phyloP scores from a whole-genome alignment of 1,284 basidiomycete genomes.

The Naganishia sp. region DNA sequence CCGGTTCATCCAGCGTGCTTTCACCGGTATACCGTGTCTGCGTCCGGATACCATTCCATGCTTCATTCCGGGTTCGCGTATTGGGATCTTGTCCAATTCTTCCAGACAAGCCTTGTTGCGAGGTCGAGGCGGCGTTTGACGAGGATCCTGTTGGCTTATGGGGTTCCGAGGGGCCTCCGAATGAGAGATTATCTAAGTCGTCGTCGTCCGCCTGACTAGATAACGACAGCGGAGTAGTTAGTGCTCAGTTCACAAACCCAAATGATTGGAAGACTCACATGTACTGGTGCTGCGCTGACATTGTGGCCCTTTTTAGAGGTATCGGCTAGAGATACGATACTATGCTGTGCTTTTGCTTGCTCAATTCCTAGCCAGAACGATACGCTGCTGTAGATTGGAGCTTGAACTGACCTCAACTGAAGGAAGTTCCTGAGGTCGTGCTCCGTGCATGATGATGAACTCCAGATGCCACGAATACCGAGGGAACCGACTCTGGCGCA shows the following conservation, averaged over 20 bases:
- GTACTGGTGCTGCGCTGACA: conserved; percentile 27
- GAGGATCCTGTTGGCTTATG: conserved; percentile 28
- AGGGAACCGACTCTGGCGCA: not conserved
- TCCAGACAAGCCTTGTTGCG: conserved; percentile 61
- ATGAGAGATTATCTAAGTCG: conserved; percentile 53
- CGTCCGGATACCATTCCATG: conserved; percentile 71
- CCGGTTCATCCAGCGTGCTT: conserved; percentile 88
- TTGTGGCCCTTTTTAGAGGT: not conserved
- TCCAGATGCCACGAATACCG: too few relatives aligned
- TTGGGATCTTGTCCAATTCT: conserved; percentile 63
- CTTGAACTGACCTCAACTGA: too few relatives aligned
- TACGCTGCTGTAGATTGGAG: too few relatives aligned
- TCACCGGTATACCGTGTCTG: conserved; percentile 75
- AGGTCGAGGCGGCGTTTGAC: conserved; percentile 41
- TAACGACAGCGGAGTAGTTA: not conserved
- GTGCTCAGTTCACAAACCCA: not conserved
- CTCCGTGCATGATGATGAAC: not conserved
- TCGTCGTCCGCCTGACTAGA: conserved; percentile 54
- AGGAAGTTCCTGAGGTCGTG: too few relatives aligned
- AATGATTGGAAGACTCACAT: conserved; percentile 1
- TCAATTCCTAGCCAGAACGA: too few relatives aligned
- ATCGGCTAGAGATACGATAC: not conserved
- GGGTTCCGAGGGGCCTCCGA: conserved; percentile 41
- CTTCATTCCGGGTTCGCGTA: conserved; percentile 48
- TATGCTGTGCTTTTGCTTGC: too few relatives aligned